Conservation (phyloP, 768 basidiomycete genomes). For the Tulasnella sp. region DNA sequence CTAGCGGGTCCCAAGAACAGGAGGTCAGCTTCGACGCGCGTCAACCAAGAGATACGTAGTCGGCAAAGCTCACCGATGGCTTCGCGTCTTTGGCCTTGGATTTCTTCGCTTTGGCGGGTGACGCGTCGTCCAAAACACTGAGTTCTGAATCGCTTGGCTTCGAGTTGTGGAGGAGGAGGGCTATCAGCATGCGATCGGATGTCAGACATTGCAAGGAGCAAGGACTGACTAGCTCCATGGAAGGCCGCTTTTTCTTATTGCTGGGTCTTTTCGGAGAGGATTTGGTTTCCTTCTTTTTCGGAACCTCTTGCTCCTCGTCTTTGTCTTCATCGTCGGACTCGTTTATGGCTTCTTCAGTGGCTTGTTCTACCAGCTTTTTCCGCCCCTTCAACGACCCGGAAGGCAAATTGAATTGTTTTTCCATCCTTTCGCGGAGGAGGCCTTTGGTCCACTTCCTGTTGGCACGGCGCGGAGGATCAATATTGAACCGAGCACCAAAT, state of each 20-base stretch:
- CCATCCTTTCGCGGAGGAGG: conserved; percentile 7
- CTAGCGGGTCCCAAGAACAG: not conserved
- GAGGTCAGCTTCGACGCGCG: too few relatives aligned
- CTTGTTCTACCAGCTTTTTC: not conserved
- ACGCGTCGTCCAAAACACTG: conserved; percentile 5
- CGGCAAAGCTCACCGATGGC: not conserved
- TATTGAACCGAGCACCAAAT: not conserved
- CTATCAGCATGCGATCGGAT: not conserved
- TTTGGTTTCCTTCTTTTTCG: not conserved
- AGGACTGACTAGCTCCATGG: not conserved
- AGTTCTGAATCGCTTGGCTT: conserved; percentile 14
- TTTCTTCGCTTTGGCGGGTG: not conserved
- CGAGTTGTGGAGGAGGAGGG: not conserved
- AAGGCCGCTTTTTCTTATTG: not conserved
- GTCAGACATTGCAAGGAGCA: too few relatives aligned
- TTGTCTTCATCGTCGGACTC: conserved; percentile 9
- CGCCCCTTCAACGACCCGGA: conserved; percentile 10
- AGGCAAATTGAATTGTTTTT: conserved; percentile 15
- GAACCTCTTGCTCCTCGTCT: not conserved
- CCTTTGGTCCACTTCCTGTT: conserved; percentile 13
- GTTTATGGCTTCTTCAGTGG: not conserved
- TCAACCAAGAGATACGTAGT: too few relatives aligned
- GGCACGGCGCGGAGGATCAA: not conserved
- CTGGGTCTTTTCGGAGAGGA: not conserved
- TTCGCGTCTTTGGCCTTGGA: not conserved